Percentiles rank a stretch among this genome's conserved stretches.
Conservation (phyloP, 306 rosid species). For the Vicia faba region DNA sequence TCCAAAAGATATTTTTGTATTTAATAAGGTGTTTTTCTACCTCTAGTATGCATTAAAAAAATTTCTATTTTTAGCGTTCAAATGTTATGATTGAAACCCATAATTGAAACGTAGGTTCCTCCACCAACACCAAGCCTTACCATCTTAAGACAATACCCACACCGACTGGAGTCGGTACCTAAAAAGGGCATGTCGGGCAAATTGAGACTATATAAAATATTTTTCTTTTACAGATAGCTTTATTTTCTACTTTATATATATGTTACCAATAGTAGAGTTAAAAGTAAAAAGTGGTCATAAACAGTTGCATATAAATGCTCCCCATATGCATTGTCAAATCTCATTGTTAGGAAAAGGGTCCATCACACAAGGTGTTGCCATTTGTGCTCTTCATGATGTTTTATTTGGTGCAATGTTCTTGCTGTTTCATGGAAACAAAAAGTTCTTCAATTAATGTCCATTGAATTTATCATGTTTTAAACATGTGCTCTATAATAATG, state of each 20-base stretch:
- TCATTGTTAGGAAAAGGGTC: not conserved
- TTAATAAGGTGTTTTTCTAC: too few relatives aligned
- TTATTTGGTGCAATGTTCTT: not conserved
- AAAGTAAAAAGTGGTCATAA: not conserved
- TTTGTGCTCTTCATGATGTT: not conserved
- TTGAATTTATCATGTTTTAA: not conserved
- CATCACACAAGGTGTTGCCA: not conserved
- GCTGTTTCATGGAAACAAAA: not conserved
- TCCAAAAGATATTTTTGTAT: too few relatives aligned
- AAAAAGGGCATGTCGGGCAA: constrained; percentile 11
- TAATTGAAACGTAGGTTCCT: constrained; percentile 26
- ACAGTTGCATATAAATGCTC: not conserved
- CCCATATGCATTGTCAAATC: not conserved
- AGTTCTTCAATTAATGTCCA: not conserved
- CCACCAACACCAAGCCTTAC: not conserved
- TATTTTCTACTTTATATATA: too few relatives aligned
- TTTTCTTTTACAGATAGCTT: not conserved
- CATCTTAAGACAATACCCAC: constrained; percentile 14
- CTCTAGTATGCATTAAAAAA: too few relatives aligned
- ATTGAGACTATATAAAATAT: constrained; percentile 35
- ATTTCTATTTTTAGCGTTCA: too few relatives aligned
- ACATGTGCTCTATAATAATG: not conserved
- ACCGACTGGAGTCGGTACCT: not conserved
- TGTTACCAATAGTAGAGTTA: too few relatives aligned
- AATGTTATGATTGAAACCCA: not conserved